phyloP scores from a whole-genome alignment of 441 rosid genomes.

The Syzygium malaccense region DNA sequence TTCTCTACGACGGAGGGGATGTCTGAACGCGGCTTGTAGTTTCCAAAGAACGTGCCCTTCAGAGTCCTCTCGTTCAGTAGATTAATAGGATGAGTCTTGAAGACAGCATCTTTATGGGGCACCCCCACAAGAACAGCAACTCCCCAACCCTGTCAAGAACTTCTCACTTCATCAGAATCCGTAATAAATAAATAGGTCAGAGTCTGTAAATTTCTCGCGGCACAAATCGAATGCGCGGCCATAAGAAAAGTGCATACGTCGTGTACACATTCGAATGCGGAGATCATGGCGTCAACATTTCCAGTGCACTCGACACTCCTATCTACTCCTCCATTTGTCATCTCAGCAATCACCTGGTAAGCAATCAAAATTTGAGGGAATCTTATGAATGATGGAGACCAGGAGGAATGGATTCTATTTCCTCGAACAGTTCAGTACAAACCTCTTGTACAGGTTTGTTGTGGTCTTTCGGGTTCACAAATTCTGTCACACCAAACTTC shows the following conservation, averaged over 20 bases:
- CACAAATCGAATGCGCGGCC: background rate
- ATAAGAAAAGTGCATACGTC: constrained; percentile 12
- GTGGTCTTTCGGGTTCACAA: constrained; percentile 74
- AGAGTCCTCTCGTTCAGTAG: constrained; percentile 73
- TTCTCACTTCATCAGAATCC: background rate
- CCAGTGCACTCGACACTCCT: constrained; percentile 52
- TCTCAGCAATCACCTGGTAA: constrained; percentile 28
- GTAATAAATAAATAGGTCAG: background rate
- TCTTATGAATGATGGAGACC: background rate
- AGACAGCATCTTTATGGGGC: constrained; percentile 67
- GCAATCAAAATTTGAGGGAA: background rate
- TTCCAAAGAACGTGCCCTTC: constrained; percentile 88
- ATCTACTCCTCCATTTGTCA: constrained; percentile 40
- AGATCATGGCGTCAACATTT: constrained; percentile 29
- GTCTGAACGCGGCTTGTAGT: constrained; percentile 76
- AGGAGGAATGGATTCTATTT: background rate
- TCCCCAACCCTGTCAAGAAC: constrained; percentile 76
- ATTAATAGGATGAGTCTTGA: constrained; percentile 72
- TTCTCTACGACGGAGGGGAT: constrained; percentile 73
- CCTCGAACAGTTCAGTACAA: background rate
- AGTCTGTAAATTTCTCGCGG: background rate
- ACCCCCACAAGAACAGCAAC: constrained; percentile 93
- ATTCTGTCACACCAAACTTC: constrained; percentile 73
- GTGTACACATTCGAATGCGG: constrained; percentile 32
- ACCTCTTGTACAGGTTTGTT: constrained; percentile 80